phyloP scores from a whole-genome alignment of 2,329 filamentous ascomycete species.

The Fusarium torulosum region DNA sequence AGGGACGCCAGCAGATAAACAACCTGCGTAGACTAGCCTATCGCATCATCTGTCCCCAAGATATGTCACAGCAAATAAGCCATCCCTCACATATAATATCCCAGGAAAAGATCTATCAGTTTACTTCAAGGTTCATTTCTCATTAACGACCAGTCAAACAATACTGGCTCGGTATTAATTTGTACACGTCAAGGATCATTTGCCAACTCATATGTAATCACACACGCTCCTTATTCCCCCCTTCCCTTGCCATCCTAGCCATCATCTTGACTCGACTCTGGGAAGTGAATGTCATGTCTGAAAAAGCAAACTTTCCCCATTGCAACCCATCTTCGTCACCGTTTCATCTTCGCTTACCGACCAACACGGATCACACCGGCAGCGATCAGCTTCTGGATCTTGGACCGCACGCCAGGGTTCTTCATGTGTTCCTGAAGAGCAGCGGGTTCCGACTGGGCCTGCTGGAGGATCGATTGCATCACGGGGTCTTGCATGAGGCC shows the following conservation, averaged over 20 bases:
- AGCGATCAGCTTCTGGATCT: conserved; percentile 95
- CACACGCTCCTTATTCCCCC: conserved; percentile 36
- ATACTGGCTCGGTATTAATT: conserved; percentile 44
- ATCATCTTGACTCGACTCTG: conserved; percentile 26
- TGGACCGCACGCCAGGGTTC: conserved; percentile 85
- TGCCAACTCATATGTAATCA: conserved; percentile 38
- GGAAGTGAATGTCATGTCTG: conserved; percentile 28
- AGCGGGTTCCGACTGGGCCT: conserved; percentile 92
- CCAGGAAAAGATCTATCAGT: conserved; percentile 11
- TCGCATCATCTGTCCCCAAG: background rate
- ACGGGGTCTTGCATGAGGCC: conserved; percentile 92
- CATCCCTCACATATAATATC: conserved; percentile 15
- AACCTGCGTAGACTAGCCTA: background rate
- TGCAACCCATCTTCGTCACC: conserved; percentile 20
- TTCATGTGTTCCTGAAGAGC: conserved; percentile 97
- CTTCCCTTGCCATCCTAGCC: conserved; percentile 13
- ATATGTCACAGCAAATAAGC: background rate
- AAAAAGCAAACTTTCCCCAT: conserved; percentile 32
- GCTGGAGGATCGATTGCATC: conserved; percentile 97
- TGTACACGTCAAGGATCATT: conserved; percentile 47
- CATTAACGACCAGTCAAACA: conserved; percentile 47
- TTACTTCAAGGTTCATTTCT: conserved; percentile 48
- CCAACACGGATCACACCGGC: conserved; percentile 91
- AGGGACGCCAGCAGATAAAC: conserved; percentile 1
- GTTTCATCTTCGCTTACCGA: conserved; percentile 47